Base-by-base conservation (phyloP, 2,329 filamentous ascomycete species). In the Fusarium hainanense region DNA sequence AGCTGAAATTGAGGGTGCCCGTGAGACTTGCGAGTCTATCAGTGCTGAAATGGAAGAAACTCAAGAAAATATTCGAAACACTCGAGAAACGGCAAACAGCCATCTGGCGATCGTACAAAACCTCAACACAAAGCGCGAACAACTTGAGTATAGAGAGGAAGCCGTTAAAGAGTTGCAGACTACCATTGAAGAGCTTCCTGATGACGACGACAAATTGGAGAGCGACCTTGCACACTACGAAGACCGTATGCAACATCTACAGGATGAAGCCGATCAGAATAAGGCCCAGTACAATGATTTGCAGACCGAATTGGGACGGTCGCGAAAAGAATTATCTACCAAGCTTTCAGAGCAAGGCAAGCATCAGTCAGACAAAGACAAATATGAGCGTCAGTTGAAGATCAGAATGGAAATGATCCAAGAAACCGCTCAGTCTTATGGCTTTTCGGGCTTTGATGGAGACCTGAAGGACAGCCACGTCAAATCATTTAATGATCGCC, bases 311-410 rank as follows among this genome's bases (percentile, higher is more conserved):
- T 77, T 89, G 14, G 76, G 78, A 3, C 67, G 79, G 6, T 80
- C 82, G 10, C 85, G 87, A 34, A 81, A 77, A 40, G 78, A 83
- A 7, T 78, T 88, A 43, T 85, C 85, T 1, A 71, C 76, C 23
- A 89, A 89, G 72, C 82, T 88, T 40, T 82, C 87, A 2, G 91
- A 94, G 72, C 86, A 89, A 72, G 95, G 95, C 44, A 93, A 91
- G 71, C 90, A 91, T 72, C 89, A 96, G 78, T 95, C 94, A 4
- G 91, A 97, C 76, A 94, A 95, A 81, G 91, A 93, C 66, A 93
- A 92, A 74, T 93, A 96, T 76, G 93, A 98, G 76, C 88, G 91
- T 6, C 92, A 98, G 70, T 78, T 97, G 6, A 84, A 88, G 71
- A 84, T 87, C 46, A 91, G 95, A 41, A 86, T 91, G 74, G 85